Evolutionary conservation across 192 early-diverging fungal species (phyloP).

Genomic region (Linnemannia exigua): DNA sequence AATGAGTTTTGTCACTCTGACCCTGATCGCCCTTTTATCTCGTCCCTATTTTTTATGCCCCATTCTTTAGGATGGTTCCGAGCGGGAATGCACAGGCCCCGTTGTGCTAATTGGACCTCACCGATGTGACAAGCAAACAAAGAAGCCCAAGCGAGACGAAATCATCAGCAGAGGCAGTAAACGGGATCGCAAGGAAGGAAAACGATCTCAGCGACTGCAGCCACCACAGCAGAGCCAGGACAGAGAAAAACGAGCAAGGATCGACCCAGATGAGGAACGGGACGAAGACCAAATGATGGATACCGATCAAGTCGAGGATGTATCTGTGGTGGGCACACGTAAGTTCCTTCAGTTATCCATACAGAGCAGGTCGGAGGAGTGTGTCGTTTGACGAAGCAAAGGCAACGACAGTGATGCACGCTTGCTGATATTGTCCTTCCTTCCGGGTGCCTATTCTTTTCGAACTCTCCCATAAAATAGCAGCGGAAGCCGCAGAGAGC

Average conservation of each 20-base stretch:
- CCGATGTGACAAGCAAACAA: slow-evolving; percentile 69
- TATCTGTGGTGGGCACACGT: slow-evolving; percentile 45
- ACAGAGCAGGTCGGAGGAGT: neutral
- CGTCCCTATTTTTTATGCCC: neutral
- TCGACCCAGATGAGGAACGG: slow-evolving; percentile 41
- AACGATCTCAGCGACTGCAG: slow-evolving; percentile 28
- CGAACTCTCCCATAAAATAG: neutral
- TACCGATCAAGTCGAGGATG: slow-evolving; percentile 47
- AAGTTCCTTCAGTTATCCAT: slow-evolving; percentile 3
- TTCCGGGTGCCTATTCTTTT: neutral
- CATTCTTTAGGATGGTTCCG: slow-evolving; percentile 79
- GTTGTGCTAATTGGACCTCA: slow-evolving; percentile 78
- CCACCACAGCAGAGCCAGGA: slow-evolving; percentile 21
- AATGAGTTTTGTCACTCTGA: neutral
- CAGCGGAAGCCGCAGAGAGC: slow-evolving; percentile 19
- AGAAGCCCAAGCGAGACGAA: slow-evolving; percentile 58
- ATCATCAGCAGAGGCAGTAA: slow-evolving; percentile 56
- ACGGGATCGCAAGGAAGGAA: slow-evolving; percentile 59
- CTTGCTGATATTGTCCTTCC: neutral
- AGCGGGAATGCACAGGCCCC: slow-evolving; percentile 78
- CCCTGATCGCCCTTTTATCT: too few relatives aligned
- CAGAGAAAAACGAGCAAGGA: slow-evolving; percentile 63
- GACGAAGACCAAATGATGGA: slow-evolving; percentile 55
- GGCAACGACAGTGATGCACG: neutral
- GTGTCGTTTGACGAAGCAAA: neutral